A percentile compares a stretch with the other conserved stretches of the same genome.
Evolutionary conservation across 495 filamentous ascomycete species (phyloP).

Genomic region (Durotheca rogersii): DNA sequence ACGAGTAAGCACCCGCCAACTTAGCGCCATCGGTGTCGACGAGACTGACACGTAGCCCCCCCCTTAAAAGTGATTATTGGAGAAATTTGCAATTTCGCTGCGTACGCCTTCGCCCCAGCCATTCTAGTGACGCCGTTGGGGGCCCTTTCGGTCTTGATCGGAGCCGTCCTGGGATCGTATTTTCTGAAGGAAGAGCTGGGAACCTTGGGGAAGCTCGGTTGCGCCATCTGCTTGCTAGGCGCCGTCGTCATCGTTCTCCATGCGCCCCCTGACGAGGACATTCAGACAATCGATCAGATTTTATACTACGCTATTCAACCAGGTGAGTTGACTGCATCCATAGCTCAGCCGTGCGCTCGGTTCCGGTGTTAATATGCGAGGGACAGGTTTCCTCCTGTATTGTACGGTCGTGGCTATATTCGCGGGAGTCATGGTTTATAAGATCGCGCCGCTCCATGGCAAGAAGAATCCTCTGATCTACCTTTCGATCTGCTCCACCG

Average conservation of each 20-base stretch:
- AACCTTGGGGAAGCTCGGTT: conserved; percentile 86
- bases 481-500: conserved; percentile 94
- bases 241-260: conserved; percentile 97
- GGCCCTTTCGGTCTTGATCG: conserved; percentile 90
- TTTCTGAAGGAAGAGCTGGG: conserved; percentile 89
- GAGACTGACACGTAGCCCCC: conserved; percentile 15
- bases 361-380: conserved; percentile 32
- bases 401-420: conserved; percentile 74
- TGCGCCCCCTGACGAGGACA: conserved; percentile 89
- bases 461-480: conserved; percentile 94
- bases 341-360: no score
- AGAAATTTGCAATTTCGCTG: conserved; percentile 93
- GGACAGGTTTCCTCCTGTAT: conserved; percentile 81
- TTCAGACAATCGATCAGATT: conserved; percentile 84
- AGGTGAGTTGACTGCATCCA: conserved; percentile 55
- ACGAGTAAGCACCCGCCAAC: conserved; percentile 61
- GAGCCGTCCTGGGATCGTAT: conserved; percentile 90
- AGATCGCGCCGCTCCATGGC: conserved; percentile 81
- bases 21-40: neutral
- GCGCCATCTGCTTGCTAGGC: conserved; percentile 92
- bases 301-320: conserved; percentile 83
- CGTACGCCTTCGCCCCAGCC: conserved; percentile 95
- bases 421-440: conserved; percentile 92
- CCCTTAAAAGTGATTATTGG: conserved; percentile 71
- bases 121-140: conserved; percentile 95